Conservation (phyloP, 2,329 filamentous ascomycete species). For the Clonostachys chloroleuca region DNA sequence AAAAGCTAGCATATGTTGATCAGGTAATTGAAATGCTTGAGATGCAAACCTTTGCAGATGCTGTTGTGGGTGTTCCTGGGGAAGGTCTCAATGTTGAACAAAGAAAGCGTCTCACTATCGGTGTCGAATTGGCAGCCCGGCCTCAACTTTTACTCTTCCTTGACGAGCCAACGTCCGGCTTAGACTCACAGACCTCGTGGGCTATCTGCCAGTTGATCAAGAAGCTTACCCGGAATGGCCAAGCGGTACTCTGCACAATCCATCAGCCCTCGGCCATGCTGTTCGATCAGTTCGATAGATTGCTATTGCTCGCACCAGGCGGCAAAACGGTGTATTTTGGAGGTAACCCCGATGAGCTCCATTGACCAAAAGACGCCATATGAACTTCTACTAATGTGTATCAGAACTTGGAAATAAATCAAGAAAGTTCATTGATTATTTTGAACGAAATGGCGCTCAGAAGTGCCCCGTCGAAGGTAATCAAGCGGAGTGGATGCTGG, state of each 20-base stretch:
- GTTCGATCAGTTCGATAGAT: conserved; percentile 47
- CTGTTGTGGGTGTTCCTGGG: conserved; percentile 36
- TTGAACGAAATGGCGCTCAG: conserved; percentile 56
- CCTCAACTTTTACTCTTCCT: conserved; percentile 86
- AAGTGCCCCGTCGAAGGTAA: conserved; percentile 54
- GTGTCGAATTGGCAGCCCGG: conserved; percentile 90
- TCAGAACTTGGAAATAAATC: conserved; percentile 56
- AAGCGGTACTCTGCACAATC: conserved; percentile 45
- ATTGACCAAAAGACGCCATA: too few species aligned
- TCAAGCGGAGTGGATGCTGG: conserved; percentile 65
- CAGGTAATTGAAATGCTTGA: conserved; percentile 44
- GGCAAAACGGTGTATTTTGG: conserved; percentile 62
- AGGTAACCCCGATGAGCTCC: conserved; percentile 11
- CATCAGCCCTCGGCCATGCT: conserved; percentile 37
- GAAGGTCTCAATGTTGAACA: conserved; percentile 38
- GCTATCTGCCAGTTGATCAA: conserved; percentile 66
- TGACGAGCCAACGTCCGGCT: conserved; percentile 89
- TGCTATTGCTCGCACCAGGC: conserved; percentile 51
- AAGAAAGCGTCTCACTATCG: conserved; percentile 74
- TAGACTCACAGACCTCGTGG: conserved; percentile 87
- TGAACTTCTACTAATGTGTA: too few species aligned
- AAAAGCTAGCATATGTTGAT: conserved; percentile 43
- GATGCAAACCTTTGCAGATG: conserved; percentile 48
- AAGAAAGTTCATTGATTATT: conserved; percentile 44
- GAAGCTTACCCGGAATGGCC: conserved; percentile 48